Conservation (phyloP, 768 basidiomycete genomes). For the Agrocybe praecox region DNA sequence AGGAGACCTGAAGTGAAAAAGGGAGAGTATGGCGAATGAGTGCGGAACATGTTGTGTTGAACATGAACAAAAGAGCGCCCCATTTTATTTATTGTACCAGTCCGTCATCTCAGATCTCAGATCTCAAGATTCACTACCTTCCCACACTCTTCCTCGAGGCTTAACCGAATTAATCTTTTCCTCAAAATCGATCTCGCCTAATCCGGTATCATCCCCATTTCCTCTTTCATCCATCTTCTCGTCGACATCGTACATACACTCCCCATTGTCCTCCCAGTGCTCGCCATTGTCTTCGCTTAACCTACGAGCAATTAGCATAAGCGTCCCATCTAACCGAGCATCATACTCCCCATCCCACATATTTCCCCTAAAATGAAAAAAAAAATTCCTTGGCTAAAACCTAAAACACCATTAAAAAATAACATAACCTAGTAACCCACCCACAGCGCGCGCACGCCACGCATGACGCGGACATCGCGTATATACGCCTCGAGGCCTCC, state of each 20-base stretch:
- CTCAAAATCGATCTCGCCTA: too few species aligned
- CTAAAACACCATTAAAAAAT: not conserved
- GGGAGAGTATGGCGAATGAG: slow-evolving; percentile 57
- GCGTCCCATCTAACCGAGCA: too few species aligned
- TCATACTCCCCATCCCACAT: not conserved
- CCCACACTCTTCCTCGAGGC: not conserved
- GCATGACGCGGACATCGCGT: not conserved
- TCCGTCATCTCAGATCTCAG: not conserved
- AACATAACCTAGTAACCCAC: too few species aligned
- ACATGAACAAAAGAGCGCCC: slow-evolving; percentile 1
- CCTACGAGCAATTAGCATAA: too few species aligned
- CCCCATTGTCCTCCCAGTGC: not conserved
- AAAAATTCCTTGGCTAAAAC: too few species aligned
- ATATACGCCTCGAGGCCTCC: not conserved
- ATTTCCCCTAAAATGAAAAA: not conserved
- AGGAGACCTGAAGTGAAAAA: slow-evolving; percentile 69
- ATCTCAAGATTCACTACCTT: not conserved
- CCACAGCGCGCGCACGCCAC: too few species aligned
- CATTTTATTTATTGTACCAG: not conserved
- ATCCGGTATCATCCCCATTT: too few species aligned
- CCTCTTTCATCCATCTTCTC: not conserved
- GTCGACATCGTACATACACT: not conserved
- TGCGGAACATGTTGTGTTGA: slow-evolving; percentile 33
- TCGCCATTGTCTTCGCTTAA: not conserved
- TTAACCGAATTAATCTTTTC: not conserved